phyloP scores from a whole-genome alignment of 345 rosid genomes.

The Brassica cretica region DNA sequence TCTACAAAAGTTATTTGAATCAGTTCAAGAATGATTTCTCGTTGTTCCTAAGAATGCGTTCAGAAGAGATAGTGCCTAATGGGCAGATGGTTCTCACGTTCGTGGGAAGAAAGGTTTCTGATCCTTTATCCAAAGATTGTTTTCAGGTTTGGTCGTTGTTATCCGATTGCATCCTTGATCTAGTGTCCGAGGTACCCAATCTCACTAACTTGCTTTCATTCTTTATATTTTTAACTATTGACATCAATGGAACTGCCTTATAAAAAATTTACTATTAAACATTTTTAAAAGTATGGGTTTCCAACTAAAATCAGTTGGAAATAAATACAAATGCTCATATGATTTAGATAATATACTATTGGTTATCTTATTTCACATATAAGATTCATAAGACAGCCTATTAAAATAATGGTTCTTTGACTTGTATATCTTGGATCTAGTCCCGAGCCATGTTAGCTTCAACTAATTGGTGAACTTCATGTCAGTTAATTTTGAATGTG shows the following conservation, averaged over 20 bases:
- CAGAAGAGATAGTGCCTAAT: constrained; percentile 38
- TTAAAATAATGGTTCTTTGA: background rate
- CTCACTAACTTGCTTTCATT: background rate
- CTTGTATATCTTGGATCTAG: background rate
- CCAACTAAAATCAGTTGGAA: background rate
- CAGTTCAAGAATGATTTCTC: constrained; percentile 53
- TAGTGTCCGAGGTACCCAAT: constrained; percentile 36
- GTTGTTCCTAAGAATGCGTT: constrained; percentile 40
- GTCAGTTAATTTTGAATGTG: background rate
- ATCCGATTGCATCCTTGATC: constrained; percentile 37
- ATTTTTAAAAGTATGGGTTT: background rate
- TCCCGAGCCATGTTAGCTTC: background rate
- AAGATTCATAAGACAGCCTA: background rate
- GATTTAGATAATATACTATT: background rate
- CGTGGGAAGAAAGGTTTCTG: constrained; percentile 35
- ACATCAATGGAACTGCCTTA: background rate
- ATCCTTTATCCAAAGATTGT: constrained; percentile 31
- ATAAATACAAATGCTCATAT: background rate
- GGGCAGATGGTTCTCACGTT: constrained; percentile 47
- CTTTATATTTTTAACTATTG: background rate
- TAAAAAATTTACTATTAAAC: background rate
- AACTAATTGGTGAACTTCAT: background rate
- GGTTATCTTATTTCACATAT: background rate
- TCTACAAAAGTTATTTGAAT: constrained; percentile 33
- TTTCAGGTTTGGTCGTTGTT: constrained; percentile 34